Conservation (phyloP, 306 rosid genomes). For the Myrica gale region DNA sequence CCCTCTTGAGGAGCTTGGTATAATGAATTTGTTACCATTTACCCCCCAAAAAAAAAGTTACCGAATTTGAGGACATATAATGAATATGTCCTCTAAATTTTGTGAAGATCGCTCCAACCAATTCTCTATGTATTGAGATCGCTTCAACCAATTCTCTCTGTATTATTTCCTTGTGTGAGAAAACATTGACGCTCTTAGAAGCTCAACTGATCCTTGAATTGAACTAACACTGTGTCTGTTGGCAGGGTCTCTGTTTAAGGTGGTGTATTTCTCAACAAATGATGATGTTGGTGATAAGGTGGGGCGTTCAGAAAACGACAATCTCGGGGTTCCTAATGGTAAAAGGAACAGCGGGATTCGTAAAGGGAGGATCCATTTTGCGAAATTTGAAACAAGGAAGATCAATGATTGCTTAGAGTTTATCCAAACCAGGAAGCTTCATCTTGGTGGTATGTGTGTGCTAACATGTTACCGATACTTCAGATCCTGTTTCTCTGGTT, state of each 20-base stretch:
- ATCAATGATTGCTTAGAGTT: constrained; percentile 77
- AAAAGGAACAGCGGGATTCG: constrained; percentile 36
- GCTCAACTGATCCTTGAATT: neutral
- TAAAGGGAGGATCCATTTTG: constrained; percentile 78
- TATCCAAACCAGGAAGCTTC: constrained; percentile 64
- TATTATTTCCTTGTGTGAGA: too few species aligned
- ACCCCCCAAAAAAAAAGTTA: neutral
- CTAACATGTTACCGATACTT: neutral
- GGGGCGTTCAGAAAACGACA: constrained; percentile 41
- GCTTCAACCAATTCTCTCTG: too few species aligned
- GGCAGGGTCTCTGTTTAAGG: constrained; percentile 74
- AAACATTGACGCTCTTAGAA: too few species aligned
- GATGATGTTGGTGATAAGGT: constrained; percentile 32
- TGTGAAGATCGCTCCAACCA: neutral
- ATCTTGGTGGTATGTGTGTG: constrained; percentile 48
- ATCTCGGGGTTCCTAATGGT: constrained; percentile 38
- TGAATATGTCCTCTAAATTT: neutral
- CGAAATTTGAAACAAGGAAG: constrained; percentile 79
- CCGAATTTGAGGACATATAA: too few species aligned
- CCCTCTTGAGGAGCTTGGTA: neutral
- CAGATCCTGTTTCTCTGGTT: too few species aligned
- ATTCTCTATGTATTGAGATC: too few species aligned
- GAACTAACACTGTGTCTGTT: constrained; percentile 24
- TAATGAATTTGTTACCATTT: too few species aligned
- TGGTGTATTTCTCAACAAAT: constrained; percentile 73